Evolutionary conservation across 2,329 filamentous ascomycete species (phyloP).

Genomic region (Paradendryphiella salina): DNA sequence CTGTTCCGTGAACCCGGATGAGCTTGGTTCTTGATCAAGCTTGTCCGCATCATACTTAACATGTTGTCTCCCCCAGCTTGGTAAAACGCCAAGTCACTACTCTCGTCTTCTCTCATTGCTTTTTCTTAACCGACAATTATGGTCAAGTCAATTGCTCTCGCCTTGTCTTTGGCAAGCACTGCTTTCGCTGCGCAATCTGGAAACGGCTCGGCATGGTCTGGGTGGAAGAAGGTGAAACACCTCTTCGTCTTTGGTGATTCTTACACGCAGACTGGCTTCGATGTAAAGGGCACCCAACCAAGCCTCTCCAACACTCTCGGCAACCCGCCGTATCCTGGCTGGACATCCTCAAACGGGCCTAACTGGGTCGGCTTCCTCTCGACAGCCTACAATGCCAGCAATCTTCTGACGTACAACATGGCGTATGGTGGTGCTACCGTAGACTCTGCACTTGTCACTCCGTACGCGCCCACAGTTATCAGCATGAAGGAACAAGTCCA

Average conservation of each 20-base stretch:
- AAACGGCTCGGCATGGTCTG: constrained; percentile 32
- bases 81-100: not conserved
- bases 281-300: constrained; percentile 57
- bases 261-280: constrained; percentile 64
- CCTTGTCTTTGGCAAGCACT: constrained; percentile 27
- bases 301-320: constrained; percentile 61
- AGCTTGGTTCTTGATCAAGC: constrained; percentile 14
- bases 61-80: not conserved
- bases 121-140: constrained; percentile 11
- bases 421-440: constrained; percentile 54
- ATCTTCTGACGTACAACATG: constrained; percentile 56
- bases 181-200: constrained; percentile 25
- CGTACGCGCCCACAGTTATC: constrained; percentile 55
- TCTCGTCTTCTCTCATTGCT: not conserved
- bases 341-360: constrained; percentile 51
- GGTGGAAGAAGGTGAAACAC: constrained; percentile 41
- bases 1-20: constrained; percentile 18
- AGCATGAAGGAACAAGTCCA: constrained; percentile 58
- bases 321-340: constrained; percentile 60
- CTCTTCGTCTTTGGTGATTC: constrained; percentile 57
- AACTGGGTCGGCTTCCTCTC: constrained; percentile 59
- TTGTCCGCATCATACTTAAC: constrained; percentile 13
- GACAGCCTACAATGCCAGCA: constrained; percentile 46
- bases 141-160: constrained; percentile 29
- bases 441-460: constrained; percentile 51